Percentiles rank a stretch among this genome's conserved stretches.
These are phyloP conservation scores for Scheffersomyces illinoinensis DNA, from an alignment of 1,139 yeast genomes.

Conservation along the genomic window DNA sequence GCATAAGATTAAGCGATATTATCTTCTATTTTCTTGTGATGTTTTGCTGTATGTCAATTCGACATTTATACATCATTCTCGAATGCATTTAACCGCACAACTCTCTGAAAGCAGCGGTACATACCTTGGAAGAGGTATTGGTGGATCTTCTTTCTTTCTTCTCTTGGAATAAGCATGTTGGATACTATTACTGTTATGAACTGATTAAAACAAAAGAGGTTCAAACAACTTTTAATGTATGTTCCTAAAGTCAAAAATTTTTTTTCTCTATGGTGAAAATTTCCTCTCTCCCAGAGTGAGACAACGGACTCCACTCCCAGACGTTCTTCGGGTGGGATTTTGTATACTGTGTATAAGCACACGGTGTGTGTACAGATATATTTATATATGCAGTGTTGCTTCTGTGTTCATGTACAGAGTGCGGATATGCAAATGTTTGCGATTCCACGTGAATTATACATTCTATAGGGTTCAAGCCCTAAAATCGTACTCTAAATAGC, in stretches of 20 bases:
- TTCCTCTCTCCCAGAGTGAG: not conserved
- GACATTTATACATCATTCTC: not conserved
- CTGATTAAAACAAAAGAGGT: constrained; percentile 1
- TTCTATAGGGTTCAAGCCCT: not conserved
- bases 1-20: no score
- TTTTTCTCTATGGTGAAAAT: not conserved
- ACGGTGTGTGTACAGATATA: not conserved
- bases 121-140: constrained; percentile 97
- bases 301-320: not conserved
- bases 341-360: not conserved
- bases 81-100: not conserved
- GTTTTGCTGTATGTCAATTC: not conserved
- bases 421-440: no score
- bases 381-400: not conserved
- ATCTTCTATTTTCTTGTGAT: not conserved
- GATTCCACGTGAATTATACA: no score
- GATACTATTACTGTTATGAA: constrained; percentile 16
- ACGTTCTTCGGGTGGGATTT: not conserved
- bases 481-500: not conserved
- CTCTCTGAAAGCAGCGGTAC: constrained; percentile 30
- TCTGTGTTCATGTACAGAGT: not conserved
- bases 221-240: not conserved
- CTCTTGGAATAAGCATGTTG: constrained; percentile 98
- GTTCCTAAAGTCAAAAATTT: not conserved
- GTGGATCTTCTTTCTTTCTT: constrained; percentile 99